These are phyloP conservation scores for Kitagawia praeruptora DNA, from an alignment of 129 eudicot species.

Conservation along the genomic window DNA sequence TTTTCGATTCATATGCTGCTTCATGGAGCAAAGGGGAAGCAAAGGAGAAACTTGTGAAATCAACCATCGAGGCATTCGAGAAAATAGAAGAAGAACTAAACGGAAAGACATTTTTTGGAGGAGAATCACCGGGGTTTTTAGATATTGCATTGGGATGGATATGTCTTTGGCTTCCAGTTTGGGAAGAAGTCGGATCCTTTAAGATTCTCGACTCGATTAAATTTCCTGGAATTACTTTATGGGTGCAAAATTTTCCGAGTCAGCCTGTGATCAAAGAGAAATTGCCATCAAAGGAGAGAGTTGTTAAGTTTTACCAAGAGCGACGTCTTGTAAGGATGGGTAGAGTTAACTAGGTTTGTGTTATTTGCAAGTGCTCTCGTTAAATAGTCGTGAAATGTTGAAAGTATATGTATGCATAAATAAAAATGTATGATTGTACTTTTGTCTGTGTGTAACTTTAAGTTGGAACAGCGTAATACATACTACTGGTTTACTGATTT, in stretches of 20 bases:
- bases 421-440: too few relatives aligned
- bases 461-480: too few relatives aligned
- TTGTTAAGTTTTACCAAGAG: conserved; percentile 4
- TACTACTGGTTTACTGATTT: too few relatives aligned
- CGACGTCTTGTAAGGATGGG: background rate
- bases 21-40: conserved; percentile 5
- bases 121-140: conserved; percentile 6
- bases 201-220: background rate
- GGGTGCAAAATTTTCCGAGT: conserved; percentile 17
- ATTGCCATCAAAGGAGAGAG: conserved; percentile 17
- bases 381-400: too few relatives aligned
- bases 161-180: conserved; percentile 8
- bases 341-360: background rate
- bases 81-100: conserved; percentile 7
- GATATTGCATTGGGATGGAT: conserved; percentile 18
- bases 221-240: conserved; percentile 6
- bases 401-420: too few relatives aligned
- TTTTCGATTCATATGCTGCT: background rate
- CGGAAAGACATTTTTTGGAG: conserved; percentile 26
- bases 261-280: conserved; percentile 16
- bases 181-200: background rate
- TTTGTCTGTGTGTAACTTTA: too few relatives aligned
- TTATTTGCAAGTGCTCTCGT: background rate
- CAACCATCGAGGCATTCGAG: conserved; percentile 16
- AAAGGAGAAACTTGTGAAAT: conserved; percentile 18